Evolutionary conservation across 805 yeast species (phyloP).

Genomic region (Kodamaea fukazawae): DNA sequence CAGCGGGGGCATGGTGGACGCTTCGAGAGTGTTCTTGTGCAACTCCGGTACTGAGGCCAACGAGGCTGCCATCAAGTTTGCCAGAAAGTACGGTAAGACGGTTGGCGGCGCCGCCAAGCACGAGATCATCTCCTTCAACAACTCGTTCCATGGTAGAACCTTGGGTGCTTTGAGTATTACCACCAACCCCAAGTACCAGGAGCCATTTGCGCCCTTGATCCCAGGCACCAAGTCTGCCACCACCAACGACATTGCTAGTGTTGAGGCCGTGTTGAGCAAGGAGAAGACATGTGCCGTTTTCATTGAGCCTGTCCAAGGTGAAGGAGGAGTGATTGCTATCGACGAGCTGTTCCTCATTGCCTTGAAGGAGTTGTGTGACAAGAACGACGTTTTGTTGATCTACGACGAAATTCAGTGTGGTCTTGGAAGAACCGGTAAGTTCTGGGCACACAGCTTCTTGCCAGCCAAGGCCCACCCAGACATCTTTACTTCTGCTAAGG

Average conservation of each 20-base stretch:
- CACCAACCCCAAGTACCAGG: constrained; percentile 88
- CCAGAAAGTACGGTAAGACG: constrained; percentile 73
- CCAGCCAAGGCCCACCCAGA: constrained; percentile 90
- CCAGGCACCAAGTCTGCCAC: constrained; percentile 79
- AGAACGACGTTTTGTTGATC: constrained; percentile 72
- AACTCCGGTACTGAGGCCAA: constrained; percentile 62
- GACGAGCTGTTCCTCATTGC: constrained; percentile 60
- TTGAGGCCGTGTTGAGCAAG: constrained; percentile 49
- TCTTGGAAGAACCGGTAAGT: constrained; percentile 82
- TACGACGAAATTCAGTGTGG: constrained; percentile 98
- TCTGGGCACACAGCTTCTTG: constrained; percentile 86
- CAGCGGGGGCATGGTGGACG: constrained; percentile 78
- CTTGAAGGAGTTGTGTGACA: constrained; percentile 63
- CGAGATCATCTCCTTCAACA: constrained; percentile 83
- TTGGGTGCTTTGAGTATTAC: constrained; percentile 93
- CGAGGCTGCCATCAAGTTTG: constrained; percentile 60
- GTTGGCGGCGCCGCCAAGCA: constrained; percentile 49
- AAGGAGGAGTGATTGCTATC: constrained; percentile 85
- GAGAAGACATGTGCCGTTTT: constrained; percentile 85
- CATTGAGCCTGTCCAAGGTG: constrained; percentile 97
- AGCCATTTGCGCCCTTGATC: constrained; percentile 86
- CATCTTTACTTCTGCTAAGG: constrained; percentile 91
- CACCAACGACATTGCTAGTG: constrained; percentile 57
- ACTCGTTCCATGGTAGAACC: constrained; percentile 93
- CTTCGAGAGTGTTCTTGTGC: constrained; percentile 66